Conservation (phyloP, 1,139 yeast genomes). For the Saccharomyces uvarum region DNA sequence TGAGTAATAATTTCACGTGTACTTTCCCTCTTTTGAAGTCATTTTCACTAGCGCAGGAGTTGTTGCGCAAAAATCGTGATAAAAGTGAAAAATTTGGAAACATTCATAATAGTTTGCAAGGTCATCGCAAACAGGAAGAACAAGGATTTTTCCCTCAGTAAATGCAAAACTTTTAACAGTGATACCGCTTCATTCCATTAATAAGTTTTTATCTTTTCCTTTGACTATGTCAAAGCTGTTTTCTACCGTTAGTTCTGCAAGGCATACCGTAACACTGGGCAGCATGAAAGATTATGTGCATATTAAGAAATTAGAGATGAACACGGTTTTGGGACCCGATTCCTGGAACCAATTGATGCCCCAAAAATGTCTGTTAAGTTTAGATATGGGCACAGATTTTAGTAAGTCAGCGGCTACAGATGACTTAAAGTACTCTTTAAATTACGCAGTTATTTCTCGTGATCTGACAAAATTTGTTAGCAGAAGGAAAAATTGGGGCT, state of each 20-base stretch:
- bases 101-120: not conserved
- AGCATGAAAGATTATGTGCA: constrained; percentile 43
- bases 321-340: constrained; percentile 65
- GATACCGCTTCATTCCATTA: not conserved
- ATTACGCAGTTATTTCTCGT: constrained; percentile 77
- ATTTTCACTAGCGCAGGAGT: not conserved
- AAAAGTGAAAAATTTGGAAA: not conserved
- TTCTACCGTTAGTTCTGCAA: not conserved
- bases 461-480: constrained; percentile 30
- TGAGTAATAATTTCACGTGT: constrained; percentile 3
- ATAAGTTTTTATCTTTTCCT: not conserved
- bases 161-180: not conserved
- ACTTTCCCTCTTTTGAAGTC: not conserved
- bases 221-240: constrained; percentile 5
- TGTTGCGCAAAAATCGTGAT: not conserved
- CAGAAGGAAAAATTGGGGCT: constrained; percentile 35
- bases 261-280: constrained; percentile 1
- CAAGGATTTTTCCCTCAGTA: not conserved
- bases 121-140: not conserved
- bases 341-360: constrained; percentile 67
- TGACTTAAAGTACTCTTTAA: constrained; percentile 70
- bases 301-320: constrained; percentile 49
- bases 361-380: constrained; percentile 59
- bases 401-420: constrained; percentile 65
- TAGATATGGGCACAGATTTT: constrained; percentile 61